These are phyloP conservation scores for Diutina neorugosa DNA, from an alignment of 1,139 yeast species.

Conservation along the genomic window DNA sequence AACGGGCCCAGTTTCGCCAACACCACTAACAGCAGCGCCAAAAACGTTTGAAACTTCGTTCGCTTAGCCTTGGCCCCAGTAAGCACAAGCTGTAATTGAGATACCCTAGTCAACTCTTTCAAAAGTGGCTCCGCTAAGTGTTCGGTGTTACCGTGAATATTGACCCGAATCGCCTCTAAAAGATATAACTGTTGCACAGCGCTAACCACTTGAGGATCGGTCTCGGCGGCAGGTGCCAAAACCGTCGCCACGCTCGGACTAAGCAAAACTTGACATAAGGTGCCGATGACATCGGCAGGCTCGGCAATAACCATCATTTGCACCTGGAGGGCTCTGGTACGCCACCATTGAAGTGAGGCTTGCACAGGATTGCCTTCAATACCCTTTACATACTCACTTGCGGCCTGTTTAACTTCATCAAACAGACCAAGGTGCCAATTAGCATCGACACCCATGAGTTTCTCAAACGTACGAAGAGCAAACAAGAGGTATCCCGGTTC, in stretches of 20 bases:
- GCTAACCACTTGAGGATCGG: constrained; percentile 16
- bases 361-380: constrained; percentile 14
- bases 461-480: constrained; percentile 40
- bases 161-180: constrained; percentile 56
- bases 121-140: constrained; percentile 41
- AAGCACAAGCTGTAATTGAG: constrained; percentile 51
- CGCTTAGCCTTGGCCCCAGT: constrained; percentile 87
- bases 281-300: constrained; percentile 33
- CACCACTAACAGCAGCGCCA: constrained; percentile 65
- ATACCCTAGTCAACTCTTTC: constrained; percentile 39
- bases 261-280: constrained; percentile 28
- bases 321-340: constrained; percentile 50
- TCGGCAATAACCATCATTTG: constrained; percentile 53
- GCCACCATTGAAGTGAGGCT: constrained; percentile 61
- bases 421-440: constrained; percentile 15
- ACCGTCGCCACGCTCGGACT: constrained; percentile 19
- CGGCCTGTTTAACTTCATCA: constrained; percentile 13
- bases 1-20: constrained; percentile 42
- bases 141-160: constrained; percentile 49
- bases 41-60: constrained; percentile 68
- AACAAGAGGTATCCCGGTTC: constrained; percentile 42
- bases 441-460: constrained; percentile 20
- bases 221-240: constrained; percentile 18
- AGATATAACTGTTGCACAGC: constrained; percentile 36
- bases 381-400: constrained; percentile 7